Evolutionary conservation across 305 asterid species (phyloP), one percentile per base, ranked within the genome.

Genomic region (Rubia occidens): DNA sequence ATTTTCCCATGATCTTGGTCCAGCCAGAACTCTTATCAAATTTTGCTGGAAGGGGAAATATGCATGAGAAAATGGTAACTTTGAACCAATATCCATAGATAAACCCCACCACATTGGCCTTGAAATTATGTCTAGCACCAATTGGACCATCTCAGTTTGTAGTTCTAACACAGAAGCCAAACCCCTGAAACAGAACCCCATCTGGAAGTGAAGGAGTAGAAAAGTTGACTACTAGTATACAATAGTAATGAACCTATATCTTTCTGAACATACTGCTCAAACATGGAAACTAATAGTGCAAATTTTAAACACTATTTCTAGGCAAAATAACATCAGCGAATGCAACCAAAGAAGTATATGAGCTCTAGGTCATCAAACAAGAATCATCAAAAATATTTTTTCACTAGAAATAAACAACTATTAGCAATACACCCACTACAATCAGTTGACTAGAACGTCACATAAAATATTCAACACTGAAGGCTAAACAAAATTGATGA

Each of bases 101-200:
- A 91, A 66, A 70, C 89, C 97, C 97, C 97, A 91, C 83, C 84
- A 69, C 89, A 82, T 85, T 6, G 96, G 97, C 77, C 93, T 83
- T 75, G 90, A 86, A 74, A 82, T 66, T 60, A 91, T 72, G 73
- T 91, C 95, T 67, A 89, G 83, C 76, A 87, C 68, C 56, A 80
- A 78, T 42, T 74, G 78, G 64, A 85, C 89, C 67, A 89, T 64
- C 77, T 81, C 83, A 49, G 71, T 79, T 75, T 82, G 93, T 78
- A 91, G 87, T 77, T 87, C 87, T 78, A 89, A 70, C 68, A 87
- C 76, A 74, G 91, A 82, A 82, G 87, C 82, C 89, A 91, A 79
- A 75, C 96, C 96, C 95, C 96, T 91, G 95, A 82, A 73, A 85
- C 69, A 69, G 68, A 82, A 81, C 37, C 64, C 64, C 21, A 54